These are phyloP conservation scores for Rhynchosporium agropyri DNA, from an alignment of 2,329 filamentous ascomycete genomes.

Conservation along the genomic window DNA sequence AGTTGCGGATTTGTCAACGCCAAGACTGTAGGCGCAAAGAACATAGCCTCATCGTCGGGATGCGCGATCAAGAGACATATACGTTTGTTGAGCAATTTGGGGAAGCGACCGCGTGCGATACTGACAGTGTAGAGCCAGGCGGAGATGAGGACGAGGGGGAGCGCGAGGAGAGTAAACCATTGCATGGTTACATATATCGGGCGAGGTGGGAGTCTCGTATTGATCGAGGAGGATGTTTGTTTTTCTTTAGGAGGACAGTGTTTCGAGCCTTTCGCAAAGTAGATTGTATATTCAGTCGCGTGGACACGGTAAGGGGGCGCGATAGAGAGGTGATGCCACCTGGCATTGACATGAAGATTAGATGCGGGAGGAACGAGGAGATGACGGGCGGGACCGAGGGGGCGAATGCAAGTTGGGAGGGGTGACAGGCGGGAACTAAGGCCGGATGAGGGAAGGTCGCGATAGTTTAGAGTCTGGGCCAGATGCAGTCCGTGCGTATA, in stretches of 20 bases:
- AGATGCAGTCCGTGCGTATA: neutral
- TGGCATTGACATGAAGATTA: conserved; percentile 1
- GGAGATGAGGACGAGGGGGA: conserved; percentile 47
- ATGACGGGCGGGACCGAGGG: too few relatives aligned
- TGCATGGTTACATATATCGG: conserved; percentile 31
- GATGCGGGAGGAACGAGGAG: neutral
- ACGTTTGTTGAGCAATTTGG: conserved; percentile 75
- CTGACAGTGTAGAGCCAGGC: conserved; percentile 44
- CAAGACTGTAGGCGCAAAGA: conserved; percentile 88
- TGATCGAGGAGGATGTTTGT: neutral
- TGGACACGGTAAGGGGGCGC: conserved; percentile 1
- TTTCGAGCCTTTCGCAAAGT: conserved; percentile 7
- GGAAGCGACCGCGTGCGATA: conserved; percentile 54
- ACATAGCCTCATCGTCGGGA: conserved; percentile 99
- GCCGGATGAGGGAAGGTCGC: neutral
- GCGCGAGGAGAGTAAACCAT: conserved; percentile 35
- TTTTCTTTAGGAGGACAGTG: neutral
- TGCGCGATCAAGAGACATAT: conserved; percentile 94
- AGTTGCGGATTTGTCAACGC: conserved; percentile 78
- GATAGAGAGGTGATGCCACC: conserved; percentile 3
- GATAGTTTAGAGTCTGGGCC: conserved; percentile 11
- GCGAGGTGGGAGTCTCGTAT: neutral
- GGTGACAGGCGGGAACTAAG: conserved; percentile 11
- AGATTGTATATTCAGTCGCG: neutral
- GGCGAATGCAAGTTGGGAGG: neutral